These are phyloP conservation scores for Podospora sp. DNA, from an alignment of 495 filamentous ascomycete species.

Conservation along the genomic window DNA sequence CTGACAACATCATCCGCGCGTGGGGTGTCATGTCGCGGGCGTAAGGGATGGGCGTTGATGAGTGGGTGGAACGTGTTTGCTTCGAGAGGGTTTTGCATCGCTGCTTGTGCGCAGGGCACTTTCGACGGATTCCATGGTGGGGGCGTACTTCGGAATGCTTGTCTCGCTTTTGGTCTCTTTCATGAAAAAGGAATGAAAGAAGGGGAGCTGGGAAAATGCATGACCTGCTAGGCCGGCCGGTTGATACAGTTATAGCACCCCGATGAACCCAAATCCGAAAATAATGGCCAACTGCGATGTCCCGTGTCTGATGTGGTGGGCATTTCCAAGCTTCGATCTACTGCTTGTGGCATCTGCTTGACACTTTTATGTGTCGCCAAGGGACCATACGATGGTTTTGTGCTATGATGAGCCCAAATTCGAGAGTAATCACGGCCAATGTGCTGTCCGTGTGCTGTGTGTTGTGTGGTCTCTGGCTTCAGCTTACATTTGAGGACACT, in stretches of 20 bases:
- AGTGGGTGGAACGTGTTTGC: constrained; percentile 23
- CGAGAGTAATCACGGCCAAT: constrained; percentile 25
- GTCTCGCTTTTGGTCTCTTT: constrained; percentile 44
- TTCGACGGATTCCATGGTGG: constrained; percentile 43
- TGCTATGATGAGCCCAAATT: constrained; percentile 38
- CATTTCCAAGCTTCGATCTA: neutral
- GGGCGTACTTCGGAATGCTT: constrained; percentile 45
- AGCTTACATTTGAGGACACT: no score
- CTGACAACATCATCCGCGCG: constrained; percentile 98
- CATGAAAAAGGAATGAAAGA: constrained; percentile 36
- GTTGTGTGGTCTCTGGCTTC: neutral
- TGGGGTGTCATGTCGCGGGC: constrained; percentile 93
- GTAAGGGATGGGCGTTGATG: constrained; percentile 42
- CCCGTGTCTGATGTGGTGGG: no score
- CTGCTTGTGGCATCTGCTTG: no score
- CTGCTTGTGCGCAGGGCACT: constrained; percentile 31
- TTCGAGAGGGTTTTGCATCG: constrained; percentile 32
- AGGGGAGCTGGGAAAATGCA: constrained; percentile 40
- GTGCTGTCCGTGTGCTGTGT: neutral
- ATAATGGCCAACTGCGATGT: constrained; percentile 23
- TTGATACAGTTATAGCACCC: constrained; percentile 35
- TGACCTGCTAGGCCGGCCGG: constrained; percentile 31
- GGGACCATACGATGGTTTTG: no score
- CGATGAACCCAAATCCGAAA: constrained; percentile 35
- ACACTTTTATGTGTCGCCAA: no score